phyloP scores from a whole-genome alignment of 2,329 filamentous ascomycete species.

The Pseudopithomyces chartarum region DNA sequence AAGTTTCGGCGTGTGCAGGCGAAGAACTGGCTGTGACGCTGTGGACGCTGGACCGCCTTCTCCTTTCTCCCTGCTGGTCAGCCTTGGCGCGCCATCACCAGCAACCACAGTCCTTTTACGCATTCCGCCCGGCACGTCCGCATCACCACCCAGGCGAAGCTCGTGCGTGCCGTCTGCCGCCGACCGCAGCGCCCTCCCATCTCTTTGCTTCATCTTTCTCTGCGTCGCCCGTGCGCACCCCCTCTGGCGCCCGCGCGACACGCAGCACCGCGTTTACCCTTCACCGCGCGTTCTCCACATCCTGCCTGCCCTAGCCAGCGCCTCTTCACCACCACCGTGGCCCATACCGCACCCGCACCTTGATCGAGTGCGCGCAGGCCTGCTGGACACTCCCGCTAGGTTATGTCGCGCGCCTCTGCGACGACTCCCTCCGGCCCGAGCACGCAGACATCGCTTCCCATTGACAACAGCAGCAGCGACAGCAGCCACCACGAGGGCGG shows the following conservation, averaged over 20 bases:
- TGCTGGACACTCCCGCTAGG: conserved; percentile 45
- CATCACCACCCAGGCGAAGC: conserved; percentile 29
- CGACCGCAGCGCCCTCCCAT: conserved; percentile 18
- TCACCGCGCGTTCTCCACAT: conserved; percentile 31
- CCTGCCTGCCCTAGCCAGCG: conserved; percentile 27
- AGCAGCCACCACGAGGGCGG: conserved; percentile 47
- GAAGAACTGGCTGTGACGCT: conserved; percentile 20
- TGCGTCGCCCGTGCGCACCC: conserved; percentile 6
- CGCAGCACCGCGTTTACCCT: conserved; percentile 33
- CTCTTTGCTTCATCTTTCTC: conserved; percentile 12
- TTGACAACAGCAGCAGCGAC: conserved; percentile 51
- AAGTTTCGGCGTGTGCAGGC: conserved; percentile 13
- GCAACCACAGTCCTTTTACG: conserved; percentile 29
- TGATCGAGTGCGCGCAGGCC: conserved; percentile 29
- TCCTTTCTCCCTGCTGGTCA: conserved; percentile 6
- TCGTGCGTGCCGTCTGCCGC: conserved; percentile 23
- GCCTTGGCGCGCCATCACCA: conserved; percentile 10
- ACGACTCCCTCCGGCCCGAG: conserved; percentile 86
- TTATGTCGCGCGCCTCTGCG: conserved; percentile 77
- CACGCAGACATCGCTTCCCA: conserved; percentile 68
- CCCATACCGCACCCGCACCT: conserved; percentile 23
- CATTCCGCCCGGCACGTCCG: conserved; percentile 17
- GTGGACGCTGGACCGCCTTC: neutral
- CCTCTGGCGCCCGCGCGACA: conserved; percentile 16
- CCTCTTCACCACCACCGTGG: conserved; percentile 13